phyloP scores from a whole-genome alignment of 2,329 filamentous ascomycete genomes.

The Juglanconis oblonga region DNA sequence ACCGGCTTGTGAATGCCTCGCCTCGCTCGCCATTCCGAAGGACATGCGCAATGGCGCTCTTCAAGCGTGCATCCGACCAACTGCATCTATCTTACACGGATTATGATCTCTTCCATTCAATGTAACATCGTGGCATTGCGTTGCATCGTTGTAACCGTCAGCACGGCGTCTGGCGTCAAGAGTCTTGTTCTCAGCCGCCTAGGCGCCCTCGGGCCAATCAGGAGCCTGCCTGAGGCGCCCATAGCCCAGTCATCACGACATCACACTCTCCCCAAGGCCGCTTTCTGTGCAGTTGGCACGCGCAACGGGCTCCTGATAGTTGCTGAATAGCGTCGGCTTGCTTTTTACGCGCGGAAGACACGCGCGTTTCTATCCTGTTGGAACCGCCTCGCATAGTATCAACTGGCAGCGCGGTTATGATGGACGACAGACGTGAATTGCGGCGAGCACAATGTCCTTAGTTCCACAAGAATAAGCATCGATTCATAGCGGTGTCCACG shows the following conservation, averaged over 20 bases:
- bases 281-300: not conserved
- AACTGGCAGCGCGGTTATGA: not conserved
- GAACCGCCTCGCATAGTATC: not conserved
- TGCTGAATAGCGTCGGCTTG: not conserved
- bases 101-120: not conserved
- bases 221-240: not conserved
- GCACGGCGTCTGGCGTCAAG: constrained; percentile 12
- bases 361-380: constrained; percentile 6
- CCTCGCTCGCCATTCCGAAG: not conserved
- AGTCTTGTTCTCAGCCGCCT: not conserved
- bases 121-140: constrained; percentile 8
- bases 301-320: not conserved
- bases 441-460: not conserved
- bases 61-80: not conserved
- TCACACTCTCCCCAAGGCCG: not conserved
- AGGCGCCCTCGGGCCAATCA: constrained; percentile 11
- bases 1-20: not conserved
- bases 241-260: not conserved
- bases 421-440: not conserved
- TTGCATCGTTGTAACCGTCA: constrained; percentile 5
- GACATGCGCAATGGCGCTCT: not conserved
- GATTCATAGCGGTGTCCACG: not conserved
- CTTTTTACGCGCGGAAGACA: constrained; percentile 8
- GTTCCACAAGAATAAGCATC: not conserved
- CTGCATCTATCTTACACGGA: not conserved